Evolutionary conservation across 495 filamentous ascomycete genomes (phyloP), one percentile per base, ranked within the genome.

Genomic region (Hypoxylon trugodes): DNA sequence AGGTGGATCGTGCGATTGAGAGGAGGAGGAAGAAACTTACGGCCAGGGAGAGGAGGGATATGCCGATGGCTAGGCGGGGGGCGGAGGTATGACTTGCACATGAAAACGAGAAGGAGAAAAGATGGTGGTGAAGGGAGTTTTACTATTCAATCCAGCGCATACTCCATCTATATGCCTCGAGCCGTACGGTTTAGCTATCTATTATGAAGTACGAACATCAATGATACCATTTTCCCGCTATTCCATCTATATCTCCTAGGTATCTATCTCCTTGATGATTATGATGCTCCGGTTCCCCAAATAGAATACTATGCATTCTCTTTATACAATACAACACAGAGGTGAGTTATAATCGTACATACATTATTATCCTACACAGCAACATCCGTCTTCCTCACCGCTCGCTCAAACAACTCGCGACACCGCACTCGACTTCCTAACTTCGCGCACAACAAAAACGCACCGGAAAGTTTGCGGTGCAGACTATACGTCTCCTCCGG

Each of bases 401-500:
- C 89, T 43, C 83, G 79, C 52, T 79, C 80, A 76, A 98, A 98
- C 74, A 98, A 74, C 58, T 91, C 86, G 68, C 89, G 86, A 69
- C 95, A 97, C 59, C 77, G 76, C 4, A 97, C 93, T 50, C 85
- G 77, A 69, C 92, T 96, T 12, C 92, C 92, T 55, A 98, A 68
- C 63, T 85, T 84, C 0, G 95, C 95, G 77, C 93, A 97, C 48
- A 98, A 79, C 73, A 98, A 75, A 68, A 98, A 98, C 0, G 96
- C 95, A 2, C 95, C 95, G 74, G 95, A 98, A 43, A 98, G 74
- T 76, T 98, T 98, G 60, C 95, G 84, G 77, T 98, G 95, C 72
- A 98, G 72, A 74, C 90, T 94, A 69, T 98, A 98, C 58, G 96
- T 98, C 82, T 98, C 95, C 78, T 98, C 96, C 0, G 95, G 95